Evolutionary conservation across 2,329 filamentous ascomycete genomes (phyloP), one percentile per base, ranked within the genome.

Genomic region (Shiraia bambusicola): DNA sequence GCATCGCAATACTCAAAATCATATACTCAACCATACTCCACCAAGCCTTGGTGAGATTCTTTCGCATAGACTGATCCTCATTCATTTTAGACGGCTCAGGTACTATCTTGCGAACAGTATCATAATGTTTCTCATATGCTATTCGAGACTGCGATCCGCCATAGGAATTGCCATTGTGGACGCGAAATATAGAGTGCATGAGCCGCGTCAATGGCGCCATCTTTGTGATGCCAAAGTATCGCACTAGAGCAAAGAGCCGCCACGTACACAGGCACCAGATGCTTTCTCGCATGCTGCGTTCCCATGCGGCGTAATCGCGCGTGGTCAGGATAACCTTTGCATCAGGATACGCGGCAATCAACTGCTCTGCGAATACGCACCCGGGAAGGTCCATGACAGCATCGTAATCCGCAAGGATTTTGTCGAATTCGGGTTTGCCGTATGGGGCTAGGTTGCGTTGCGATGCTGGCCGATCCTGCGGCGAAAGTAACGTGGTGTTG

Each of bases 401-500:
- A 45, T 71, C 73, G 51, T 66, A 73, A 16, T 69, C 55, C 32
- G 70, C 72, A 34, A 77, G 69, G 6, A 77, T 58, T 42, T 64
- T 62, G 57, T 78, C 75, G 66, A 73, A 77, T 47, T 76, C 72
- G 13, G 60, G 52, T 30, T 63, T 67, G 15, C 45, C 42, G 13
- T 59, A 58, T 11, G 59, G 55, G n/a, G 40, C 31, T 36, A 44
- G 26, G 24, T 47, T 48, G 17, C 40, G 47, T 37, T 51, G 46
- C 3, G 28, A 28, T 0, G 34, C 7, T 0, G 50, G 48, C 10
- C 50, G 45, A n/a, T 58, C 46, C 9, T 30, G 25, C 2, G 54
- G 35, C 6, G 54, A 40, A 32, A 59, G 30, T 16, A 58, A 45
- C 2, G 63, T 59, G 4, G 53, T 33, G 12, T 58, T 49, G 28